Percentiles rank a stretch among this genome's conserved stretches.
phyloP scores from a whole-genome alignment of 208 protist genomes.

The Trypanosoma caninum region DNA sequence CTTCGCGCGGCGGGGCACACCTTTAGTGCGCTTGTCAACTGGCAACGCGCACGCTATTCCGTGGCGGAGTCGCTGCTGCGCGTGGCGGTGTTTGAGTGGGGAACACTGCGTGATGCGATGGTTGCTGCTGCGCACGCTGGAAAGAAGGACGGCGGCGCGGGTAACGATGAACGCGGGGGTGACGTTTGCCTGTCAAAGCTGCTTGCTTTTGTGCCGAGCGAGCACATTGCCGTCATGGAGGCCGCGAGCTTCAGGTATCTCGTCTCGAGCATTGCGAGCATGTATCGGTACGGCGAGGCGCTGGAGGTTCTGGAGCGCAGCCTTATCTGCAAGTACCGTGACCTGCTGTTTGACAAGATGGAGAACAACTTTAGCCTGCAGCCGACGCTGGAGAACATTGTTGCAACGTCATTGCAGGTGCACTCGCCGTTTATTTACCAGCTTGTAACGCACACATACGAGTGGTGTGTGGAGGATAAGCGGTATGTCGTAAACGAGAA shows the following conservation, averaged over 20 bases:
- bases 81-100: slow-evolving; percentile 51
- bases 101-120: slow-evolving; percentile 22
- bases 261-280: slow-evolving; percentile 62
- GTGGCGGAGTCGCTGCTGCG: slow-evolving; percentile 67
- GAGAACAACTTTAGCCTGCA: slow-evolving; percentile 57
- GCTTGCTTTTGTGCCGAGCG: slow-evolving; percentile 34
- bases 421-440: slow-evolving; percentile 78
- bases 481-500: slow-evolving; percentile 58
- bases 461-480: slow-evolving; percentile 43
- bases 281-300: slow-evolving; percentile 86
- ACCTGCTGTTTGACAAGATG: slow-evolving; percentile 81
- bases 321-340: slow-evolving; percentile 61
- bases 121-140: neutral
- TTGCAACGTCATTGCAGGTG: slow-evolving; percentile 59
- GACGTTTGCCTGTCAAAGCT: neutral
- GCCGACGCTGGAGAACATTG: slow-evolving; percentile 81
- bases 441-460: slow-evolving; percentile 49
- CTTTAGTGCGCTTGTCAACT: slow-evolving; percentile 68
- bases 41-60: slow-evolving; percentile 72
- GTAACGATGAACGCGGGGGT: neutral
- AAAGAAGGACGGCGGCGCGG: neutral
- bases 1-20: slow-evolving; percentile 69
- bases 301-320: slow-evolving; percentile 78
- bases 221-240: slow-evolving; percentile 47
- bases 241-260: slow-evolving; percentile 57